Evolutionary conservation across 352 stramenopile species (phyloP), one percentile per base, ranked within the genome.

Genomic region (Pythium grandisporangium): DNA sequence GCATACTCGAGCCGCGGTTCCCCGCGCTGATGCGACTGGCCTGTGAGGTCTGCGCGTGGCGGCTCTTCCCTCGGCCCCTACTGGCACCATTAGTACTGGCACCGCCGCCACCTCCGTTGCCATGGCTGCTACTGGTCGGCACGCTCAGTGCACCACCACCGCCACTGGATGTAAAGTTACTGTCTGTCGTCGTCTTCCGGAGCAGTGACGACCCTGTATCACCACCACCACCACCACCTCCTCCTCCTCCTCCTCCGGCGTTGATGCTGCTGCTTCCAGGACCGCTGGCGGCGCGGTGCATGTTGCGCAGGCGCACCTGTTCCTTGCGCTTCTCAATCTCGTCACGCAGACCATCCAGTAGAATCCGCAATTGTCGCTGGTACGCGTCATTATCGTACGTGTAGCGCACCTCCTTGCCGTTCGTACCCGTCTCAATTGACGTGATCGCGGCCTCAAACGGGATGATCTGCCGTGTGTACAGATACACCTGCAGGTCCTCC

Each of bases 241-340:
- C 27, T 8, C 27, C 27, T 14, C 27, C 14, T 32, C 8, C 10
- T 14, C 8, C 27, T 32, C 14, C 8, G 27, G 27, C 27, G 27
- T 14, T 32, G 27, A 32, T 32, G 14, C 17, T 42, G 24, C 43
- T 29, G 23, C 53, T 35, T 17, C 26, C 16, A n/a, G 26, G 26
- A 17, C 17, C 13, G 17, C 24, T 55, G 20, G 36, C 42, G 1
- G 37, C 50, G 4, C 61, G 56, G 16, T 43, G 51, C n/a, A 71
- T 39, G 27, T 84, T 75, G 19, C 76, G 82, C 4, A 70, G 67
- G 17, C 83, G 63, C 25, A 75, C 63, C 4, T 76, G 56, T 41
- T 79, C 75, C 42, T 84, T 83, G 14, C 75, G 67, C 54, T 89
- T 92, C 40, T 91, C 78, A 42, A 89, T 87, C 45, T 87, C 73